Conservation (phyloP, 345 rosid species). For the Durio zibethinus region DNA sequence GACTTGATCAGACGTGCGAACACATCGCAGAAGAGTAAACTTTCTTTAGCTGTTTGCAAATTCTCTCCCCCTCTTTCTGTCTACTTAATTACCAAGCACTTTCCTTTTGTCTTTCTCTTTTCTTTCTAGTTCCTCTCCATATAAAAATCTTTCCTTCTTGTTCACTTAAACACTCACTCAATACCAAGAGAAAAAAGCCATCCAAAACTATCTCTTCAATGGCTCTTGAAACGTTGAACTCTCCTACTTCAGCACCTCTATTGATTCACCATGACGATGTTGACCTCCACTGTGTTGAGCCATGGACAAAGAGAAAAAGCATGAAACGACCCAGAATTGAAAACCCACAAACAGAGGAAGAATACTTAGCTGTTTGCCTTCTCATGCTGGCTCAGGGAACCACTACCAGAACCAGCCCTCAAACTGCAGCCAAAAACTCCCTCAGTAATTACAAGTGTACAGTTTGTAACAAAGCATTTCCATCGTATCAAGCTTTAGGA, state of each 20-base stretch:
- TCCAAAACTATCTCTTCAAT: not conserved
- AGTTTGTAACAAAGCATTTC: constrained; percentile 38
- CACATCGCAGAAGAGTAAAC: not conserved
- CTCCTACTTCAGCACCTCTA: constrained; percentile 47
- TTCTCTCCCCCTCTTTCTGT: not conserved
- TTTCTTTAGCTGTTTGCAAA: not conserved
- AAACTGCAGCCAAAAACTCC: constrained; percentile 17
- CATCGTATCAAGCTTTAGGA: constrained; percentile 51
- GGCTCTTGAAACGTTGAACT: constrained; percentile 61
- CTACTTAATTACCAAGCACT: not conserved
- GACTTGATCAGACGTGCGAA: not conserved
- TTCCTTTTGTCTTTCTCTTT: not conserved
- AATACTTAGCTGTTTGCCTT: constrained; percentile 43
- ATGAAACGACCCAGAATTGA: constrained; percentile 34
- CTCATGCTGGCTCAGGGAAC: constrained; percentile 40
- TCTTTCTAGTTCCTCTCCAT: not conserved
- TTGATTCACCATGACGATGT: constrained; percentile 39
- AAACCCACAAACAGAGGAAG: constrained; percentile 36
- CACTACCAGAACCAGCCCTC: not conserved
- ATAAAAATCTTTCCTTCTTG: not conserved
- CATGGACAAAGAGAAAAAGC: constrained; percentile 42
- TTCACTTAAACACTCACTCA: not conserved
- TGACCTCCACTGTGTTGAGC: constrained; percentile 20
- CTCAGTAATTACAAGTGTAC: constrained; percentile 30
- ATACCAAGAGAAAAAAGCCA: not conserved